Conservation (phyloP, 2,329 filamentous ascomycete genomes). For the Allantophomopsis cytisporea region DNA sequence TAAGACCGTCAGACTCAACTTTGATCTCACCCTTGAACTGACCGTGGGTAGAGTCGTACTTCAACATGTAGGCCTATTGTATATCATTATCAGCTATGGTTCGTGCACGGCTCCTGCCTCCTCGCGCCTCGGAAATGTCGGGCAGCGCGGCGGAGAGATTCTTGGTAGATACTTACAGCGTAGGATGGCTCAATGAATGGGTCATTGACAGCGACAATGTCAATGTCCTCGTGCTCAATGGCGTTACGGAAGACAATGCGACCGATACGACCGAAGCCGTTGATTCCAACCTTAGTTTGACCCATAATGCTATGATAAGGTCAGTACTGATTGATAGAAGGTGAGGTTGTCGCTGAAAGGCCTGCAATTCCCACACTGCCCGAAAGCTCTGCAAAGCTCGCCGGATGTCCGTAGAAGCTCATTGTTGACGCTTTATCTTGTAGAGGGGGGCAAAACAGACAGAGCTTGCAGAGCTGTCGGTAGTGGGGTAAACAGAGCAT, state of each 20-base stretch:
- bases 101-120: too few species aligned
- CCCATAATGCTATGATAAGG: constrained; percentile 27
- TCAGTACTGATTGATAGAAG: not conserved
- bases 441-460: too few species aligned
- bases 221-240: constrained; percentile 75
- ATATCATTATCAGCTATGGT: constrained; percentile 4
- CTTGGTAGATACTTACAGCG: constrained; percentile 56
- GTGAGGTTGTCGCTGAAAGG: constrained; percentile 4
- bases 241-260: constrained; percentile 99
- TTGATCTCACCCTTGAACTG: constrained; percentile 86
- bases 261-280: constrained; percentile 99
- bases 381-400: too few species aligned
- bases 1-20: constrained; percentile 54
- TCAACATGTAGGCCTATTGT: constrained; percentile 90
- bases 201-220: constrained; percentile 96
- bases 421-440: too few species aligned
- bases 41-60: constrained; percentile 97
- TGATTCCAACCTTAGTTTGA: constrained; percentile 78
- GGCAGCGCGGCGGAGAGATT: constrained; percentile 1
- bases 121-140: constrained; percentile 1
- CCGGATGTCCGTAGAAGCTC: too few species aligned
- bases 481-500: too few species aligned
- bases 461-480: too few species aligned
- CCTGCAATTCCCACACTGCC: constrained; percentile 1
- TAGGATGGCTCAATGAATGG: constrained; percentile 98